phyloP scores from a whole-genome alignment of 257 asterid genomes.

The Paraleonurus japonicus region DNA sequence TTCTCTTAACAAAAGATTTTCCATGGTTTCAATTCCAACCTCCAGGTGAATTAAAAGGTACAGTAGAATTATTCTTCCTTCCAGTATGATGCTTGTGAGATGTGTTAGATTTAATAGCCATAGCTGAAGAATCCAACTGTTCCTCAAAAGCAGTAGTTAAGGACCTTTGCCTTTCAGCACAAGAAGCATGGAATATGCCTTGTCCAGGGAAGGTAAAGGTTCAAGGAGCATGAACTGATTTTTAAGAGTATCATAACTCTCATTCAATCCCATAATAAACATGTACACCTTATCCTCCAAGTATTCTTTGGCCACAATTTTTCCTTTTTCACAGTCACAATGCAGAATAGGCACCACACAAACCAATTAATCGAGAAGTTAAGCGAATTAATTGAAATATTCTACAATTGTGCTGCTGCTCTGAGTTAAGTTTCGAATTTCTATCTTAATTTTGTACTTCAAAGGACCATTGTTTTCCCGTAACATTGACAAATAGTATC shows the following conservation, averaged over 20 bases:
- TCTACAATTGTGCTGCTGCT: background rate
- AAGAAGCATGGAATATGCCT: background rate
- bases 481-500: no score
- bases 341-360: background rate
- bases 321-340: background rate
- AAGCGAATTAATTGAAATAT: no score
- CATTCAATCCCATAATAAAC: no score
- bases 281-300: background rate
- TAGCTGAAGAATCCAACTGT: no score
- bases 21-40: no score
- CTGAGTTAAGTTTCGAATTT: background rate
- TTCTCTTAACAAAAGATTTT: no score
- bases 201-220: background rate
- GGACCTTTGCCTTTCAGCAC: background rate
- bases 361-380: background rate
- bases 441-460: background rate
- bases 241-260: no score
- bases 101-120: no score
- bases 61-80: no score
- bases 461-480: background rate
- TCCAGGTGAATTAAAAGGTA: no score
- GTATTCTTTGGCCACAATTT: background rate
- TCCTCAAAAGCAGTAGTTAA: no score
- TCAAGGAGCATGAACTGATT: background rate
- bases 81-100: no score